Base-by-base conservation (phyloP, 805 yeast genomes). In the Osmozyma mogii region DNA sequence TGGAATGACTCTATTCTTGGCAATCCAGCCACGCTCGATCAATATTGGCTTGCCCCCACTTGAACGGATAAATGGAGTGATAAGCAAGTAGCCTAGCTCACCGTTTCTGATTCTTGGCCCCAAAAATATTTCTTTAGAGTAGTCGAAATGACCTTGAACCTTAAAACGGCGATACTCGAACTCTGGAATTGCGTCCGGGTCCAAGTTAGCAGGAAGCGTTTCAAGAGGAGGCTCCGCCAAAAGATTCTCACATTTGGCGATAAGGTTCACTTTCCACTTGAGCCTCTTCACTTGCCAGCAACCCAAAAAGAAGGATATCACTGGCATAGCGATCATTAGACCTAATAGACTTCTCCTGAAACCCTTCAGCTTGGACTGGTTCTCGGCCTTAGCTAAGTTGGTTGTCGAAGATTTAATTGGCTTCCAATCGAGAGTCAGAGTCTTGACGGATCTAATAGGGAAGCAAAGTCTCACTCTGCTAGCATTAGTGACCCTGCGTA, bases 1-100 rank as follows among this genome's bases (percentile, higher is more conserved):
- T 35, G 65, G 94, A 51, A 56, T 54, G 31, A 74, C 72, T 37
- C 73, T 74, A 9, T 75, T 82, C 41, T 81, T 85, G 15, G 73
- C 60, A 26, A 92, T 75, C 94, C 96, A 92, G 10, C 98, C 98
- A 41, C 98, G 71, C 51, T 84, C 94, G 17, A 92, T 70, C 31
- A 92, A 60, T 11, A 92, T 62, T 30, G 83, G 88, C 27, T 78
- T 71, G 2, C 87, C 92, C 15, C 85, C 83, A 37, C 73, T 76
- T 4, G 73, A 61, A 36, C 94, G 72, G 15, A 75, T 69, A 45
- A 92, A 74, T 9, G 98, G 97, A 5, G 94, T 80, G 17, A 83
- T 74, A 5, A 89, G 68, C 15, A 72, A 57, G 52, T 84, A 92
- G 1, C 98, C 98, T 33, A 75, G 70, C 39, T 64, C 61, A 4